Base-by-base conservation (phyloP, 2,329 filamentous ascomycete genomes). In the Chrysoporthe austroafricana region DNA sequence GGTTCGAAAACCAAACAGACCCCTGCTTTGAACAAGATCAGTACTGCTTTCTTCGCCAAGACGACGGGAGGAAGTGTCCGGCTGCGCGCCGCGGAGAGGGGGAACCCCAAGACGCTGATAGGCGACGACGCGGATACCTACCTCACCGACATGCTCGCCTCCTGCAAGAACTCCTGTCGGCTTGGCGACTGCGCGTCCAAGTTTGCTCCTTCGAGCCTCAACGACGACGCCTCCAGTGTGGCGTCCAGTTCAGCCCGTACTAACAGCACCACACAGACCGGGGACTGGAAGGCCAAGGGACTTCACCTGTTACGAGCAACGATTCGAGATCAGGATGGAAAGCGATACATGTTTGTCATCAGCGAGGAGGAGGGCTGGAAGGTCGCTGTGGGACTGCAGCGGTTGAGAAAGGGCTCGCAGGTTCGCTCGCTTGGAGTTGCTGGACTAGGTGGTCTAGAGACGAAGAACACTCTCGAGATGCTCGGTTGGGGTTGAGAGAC, bases 301-400 rank as follows among this genome's bases (percentile, higher is more conserved):
- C 76, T 89, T 63, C 89, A 91, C 75, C 76, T 91, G 11, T 77
- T 91, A 66, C 84, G 89, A 62, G 89, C 88, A 32, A 89, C 85
- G 16, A 82, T 91, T 67, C 81, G 87, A 65, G 89, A 91, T 73
- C 86, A 89, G 71, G 88, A 90, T 69, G 87, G 87, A 56, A 90
- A 89, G 78, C 83, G 88, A 46, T 90, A 87, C 73, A 76, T 91
- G 46, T 91, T 91, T 74, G 83, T 91, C 11, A 78, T 91, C 44
- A 81, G 83, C 52, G 88, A 91, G 74, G 84, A 87, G 69, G 89
- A 91, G 76, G 84, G 84, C 39, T 91, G 89, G 89, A 91, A 91
- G 82, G 80, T 91, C 34, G 83, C 87, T 1, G 80, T 86, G 46
- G 88, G 87, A 2, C 75, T 91, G 72, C 86, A 89, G 75, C 82